Conservation (phyloP, 768 basidiomycete species). For the Mycena olivaceomarginata region DNA sequence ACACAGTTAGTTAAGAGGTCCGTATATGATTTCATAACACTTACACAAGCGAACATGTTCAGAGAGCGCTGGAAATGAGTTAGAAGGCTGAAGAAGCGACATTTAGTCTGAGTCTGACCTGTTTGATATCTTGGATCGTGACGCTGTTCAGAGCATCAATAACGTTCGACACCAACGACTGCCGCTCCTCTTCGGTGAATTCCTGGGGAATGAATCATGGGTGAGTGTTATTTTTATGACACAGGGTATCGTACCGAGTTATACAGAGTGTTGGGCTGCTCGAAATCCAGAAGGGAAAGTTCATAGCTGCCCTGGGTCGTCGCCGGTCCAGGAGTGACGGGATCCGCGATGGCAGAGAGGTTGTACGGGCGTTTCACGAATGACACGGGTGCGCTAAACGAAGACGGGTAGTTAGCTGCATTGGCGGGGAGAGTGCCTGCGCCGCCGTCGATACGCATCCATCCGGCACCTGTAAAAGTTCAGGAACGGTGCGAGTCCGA, state of each 20-base stretch:
- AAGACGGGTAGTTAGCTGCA: constrained; percentile 44
- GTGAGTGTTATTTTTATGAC: background rate
- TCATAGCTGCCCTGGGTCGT: constrained; percentile 15
- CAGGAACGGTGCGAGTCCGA: background rate
- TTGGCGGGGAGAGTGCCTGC: constrained; percentile 36
- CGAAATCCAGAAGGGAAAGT: constrained; percentile 37
- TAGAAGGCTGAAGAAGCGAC: background rate
- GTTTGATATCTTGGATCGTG: constrained; percentile 20
- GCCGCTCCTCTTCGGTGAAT: constrained; percentile 36
- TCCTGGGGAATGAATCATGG: constrained; percentile 18
- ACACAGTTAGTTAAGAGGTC: background rate
- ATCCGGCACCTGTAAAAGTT: constrained; percentile 34
- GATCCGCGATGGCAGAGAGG: constrained; percentile 38
- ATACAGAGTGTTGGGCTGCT: constrained; percentile 38
- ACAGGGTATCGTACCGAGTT: constrained; percentile 15
- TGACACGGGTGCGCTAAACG: constrained; percentile 34
- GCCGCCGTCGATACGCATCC: constrained; percentile 41
- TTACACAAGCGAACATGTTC: constrained; percentile 44
- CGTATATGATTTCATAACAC: background rate
- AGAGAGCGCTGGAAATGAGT: constrained; percentile 29
- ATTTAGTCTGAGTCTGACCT: constrained; percentile 22
- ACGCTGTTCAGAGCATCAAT: constrained; percentile 32
- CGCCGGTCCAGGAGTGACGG: constrained; percentile 18
- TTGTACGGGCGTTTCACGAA: constrained; percentile 36
- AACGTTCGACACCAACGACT: constrained; percentile 37